phyloP scores from a whole-genome alignment of 2,329 filamentous ascomycete genomes.

The Fusarium marasasianum region DNA sequence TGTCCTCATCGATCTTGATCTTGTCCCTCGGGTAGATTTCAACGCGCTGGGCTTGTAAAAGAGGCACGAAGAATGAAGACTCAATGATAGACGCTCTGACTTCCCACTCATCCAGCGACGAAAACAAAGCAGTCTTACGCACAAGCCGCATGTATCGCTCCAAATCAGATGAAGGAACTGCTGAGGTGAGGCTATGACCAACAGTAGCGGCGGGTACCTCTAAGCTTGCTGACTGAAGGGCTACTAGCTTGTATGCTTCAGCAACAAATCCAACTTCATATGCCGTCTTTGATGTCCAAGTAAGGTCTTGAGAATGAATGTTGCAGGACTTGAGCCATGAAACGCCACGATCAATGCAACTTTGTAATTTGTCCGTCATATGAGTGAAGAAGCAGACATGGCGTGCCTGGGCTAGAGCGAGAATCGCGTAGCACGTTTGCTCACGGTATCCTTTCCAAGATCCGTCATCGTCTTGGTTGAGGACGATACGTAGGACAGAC shows the following conservation, averaged over 20 bases:
- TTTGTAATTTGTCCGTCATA: accelerated
- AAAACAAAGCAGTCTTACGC: background rate
- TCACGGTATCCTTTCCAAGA: background rate
- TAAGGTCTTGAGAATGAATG: background rate
- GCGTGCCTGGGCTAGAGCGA: background rate
- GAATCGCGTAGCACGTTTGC: background rate
- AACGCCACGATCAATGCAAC: background rate
- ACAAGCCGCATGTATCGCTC: background rate
- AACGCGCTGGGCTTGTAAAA: background rate
- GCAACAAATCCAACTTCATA: background rate
- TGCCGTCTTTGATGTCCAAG: background rate
- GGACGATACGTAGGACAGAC: background rate
- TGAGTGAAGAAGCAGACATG: background rate
- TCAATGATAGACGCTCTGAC: background rate
- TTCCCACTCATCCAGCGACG: background rate
- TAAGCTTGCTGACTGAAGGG: background rate
- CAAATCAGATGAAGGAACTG: background rate
- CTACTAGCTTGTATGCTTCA: background rate
- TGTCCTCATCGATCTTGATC: background rate
- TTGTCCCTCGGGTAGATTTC: background rate
- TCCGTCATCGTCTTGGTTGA: background rate
- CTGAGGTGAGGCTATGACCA: background rate
- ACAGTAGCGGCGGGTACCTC: accelerated
- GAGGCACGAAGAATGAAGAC: background rate
- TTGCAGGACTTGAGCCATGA: background rate